Percentiles rank a stretch among this genome's conserved stretches.
phyloP scores from a whole-genome alignment of 2,329 filamentous ascomycete species.

The Claviceps capensis region DNA sequence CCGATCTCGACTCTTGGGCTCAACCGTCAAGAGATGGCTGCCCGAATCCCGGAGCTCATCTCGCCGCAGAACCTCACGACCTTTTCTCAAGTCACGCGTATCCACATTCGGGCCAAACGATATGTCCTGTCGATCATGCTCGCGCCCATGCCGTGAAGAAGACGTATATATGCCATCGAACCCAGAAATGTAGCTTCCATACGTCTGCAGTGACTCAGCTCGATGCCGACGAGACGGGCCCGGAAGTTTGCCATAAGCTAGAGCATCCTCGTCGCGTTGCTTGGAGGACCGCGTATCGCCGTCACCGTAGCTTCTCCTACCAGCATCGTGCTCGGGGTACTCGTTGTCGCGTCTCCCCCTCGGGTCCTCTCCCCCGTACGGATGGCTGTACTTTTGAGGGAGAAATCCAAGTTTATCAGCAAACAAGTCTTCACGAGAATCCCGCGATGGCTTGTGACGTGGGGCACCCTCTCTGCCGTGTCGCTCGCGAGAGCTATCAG shows the following conservation, averaged over 20 bases:
- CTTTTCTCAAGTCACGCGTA: constrained; percentile 9
- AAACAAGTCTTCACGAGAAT: no score
- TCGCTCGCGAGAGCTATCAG: background rate
- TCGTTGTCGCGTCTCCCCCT: constrained; percentile 3
- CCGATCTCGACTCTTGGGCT: constrained; percentile 16
- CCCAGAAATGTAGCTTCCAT: constrained; percentile 15
- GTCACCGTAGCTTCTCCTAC: constrained; percentile 14
- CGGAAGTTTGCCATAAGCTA: constrained; percentile 34
- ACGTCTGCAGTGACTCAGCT: constrained; percentile 12
- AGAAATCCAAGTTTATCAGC: no score
- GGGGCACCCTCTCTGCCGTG: no score
- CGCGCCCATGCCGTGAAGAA: constrained; percentile 11
- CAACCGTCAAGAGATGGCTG: constrained; percentile 28
- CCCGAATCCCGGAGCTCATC: constrained; percentile 25
- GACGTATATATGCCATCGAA: constrained; percentile 10
- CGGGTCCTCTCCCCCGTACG: no score
- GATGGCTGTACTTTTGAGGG: no score
- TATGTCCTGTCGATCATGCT: constrained; percentile 4
- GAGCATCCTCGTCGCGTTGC: constrained; percentile 27
- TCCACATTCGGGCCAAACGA: constrained; percentile 9
- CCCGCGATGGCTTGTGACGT: no score
- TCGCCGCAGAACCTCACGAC: constrained; percentile 11
- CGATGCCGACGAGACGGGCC: constrained; percentile 12
- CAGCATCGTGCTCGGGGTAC: constrained; percentile 7
- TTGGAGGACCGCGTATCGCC: constrained; percentile 7